Base-by-base conservation (phyloP, 2,329 filamentous ascomycete genomes). In the Pseudopyrenochaeta lycopersici region DNA sequence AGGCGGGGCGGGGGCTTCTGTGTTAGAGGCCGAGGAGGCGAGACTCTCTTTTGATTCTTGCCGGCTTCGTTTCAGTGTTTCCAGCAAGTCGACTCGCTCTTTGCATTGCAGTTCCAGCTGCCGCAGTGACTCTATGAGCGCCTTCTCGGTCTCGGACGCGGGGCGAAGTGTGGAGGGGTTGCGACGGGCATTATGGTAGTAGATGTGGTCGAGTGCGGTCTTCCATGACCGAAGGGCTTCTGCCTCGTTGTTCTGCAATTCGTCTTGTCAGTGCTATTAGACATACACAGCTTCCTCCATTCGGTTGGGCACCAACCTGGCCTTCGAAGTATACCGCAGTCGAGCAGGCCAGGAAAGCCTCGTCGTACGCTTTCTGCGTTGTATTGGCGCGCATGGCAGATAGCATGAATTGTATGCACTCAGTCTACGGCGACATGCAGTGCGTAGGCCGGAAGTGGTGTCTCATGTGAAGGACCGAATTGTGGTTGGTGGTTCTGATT, bases 341-440 rank as follows among this genome's bases (percentile, higher is more conserved):
- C 12, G 93, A 97, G 78, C 93, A 97, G 72, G 90, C 92, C 67
- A 97, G 80, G 78, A 97, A 97, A 77, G 90, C 93, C 77, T 98
- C 92, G 80, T 98, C 94, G 79, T 98, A 98, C 50, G 92, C 96
- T 84, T 97, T 97, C 80, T 98, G 94, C 76, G 97, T 87, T 58
- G 88, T 87, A 72, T 87, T 87, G 75, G 80, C 80, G 71, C 82
- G 81, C 79, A 84, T 84, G 31, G 52, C 58, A 35, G 41, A 54
- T 33, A 48, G 53, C 46, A 51, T 54, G 33, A 44, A 40, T 38
- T 30, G 21, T 17, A 54, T 29, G 49, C 52, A 46, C 41, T 31
- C 42, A 46, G 35, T 41, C 23, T 43, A 54, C 42, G 54, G 47
- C 45, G 49, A 12, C 45, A 47, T 49, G 27, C 85, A 74, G 79